These are phyloP conservation scores for Melampsora abietis-canadensis DNA, from an alignment of 1,284 basidiomycete genomes.

Conservation along the genomic window DNA sequence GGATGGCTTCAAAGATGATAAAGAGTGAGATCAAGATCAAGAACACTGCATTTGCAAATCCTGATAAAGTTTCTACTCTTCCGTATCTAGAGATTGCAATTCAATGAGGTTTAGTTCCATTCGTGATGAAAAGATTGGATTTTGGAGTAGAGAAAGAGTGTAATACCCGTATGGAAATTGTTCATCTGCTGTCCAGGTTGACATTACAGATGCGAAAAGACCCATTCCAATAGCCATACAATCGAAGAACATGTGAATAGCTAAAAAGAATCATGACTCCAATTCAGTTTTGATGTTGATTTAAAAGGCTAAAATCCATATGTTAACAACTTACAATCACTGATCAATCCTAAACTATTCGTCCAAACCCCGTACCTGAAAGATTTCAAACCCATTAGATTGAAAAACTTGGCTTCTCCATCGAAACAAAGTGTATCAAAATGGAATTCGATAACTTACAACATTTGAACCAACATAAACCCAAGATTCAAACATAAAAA, in stretches of 20 bases:
- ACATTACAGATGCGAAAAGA: conserved; percentile 93
- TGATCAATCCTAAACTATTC: conserved; percentile 92
- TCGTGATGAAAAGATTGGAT: not conserved
- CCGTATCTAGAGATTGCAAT: conserved; percentile 65
- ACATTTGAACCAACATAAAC: conserved; percentile 73
- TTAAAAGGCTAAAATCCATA: conserved; percentile 1
- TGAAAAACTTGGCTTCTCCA: not conserved
- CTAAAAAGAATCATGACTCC: conserved; percentile 56
- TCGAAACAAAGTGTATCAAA: not conserved
- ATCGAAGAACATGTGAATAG: conserved; percentile 99
- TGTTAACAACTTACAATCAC: conserved; percentile 68
- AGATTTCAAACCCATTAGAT: conserved; percentile 47
- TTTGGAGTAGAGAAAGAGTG: not conserved
- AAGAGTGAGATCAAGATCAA: conserved; percentile 94
- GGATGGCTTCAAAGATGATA: conserved; percentile 96
- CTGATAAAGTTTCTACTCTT: conserved; percentile 97
- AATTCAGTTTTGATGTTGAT: not conserved
- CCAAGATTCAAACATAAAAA: conserved; percentile 91
- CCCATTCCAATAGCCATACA: conserved; percentile 96
- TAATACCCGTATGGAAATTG: conserved; percentile 88
- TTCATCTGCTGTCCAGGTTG: conserved; percentile 91
- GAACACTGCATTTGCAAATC: conserved; percentile 97
- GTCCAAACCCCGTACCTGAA: conserved; percentile 96
- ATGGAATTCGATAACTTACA: conserved; percentile 46
- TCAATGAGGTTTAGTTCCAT: conserved; percentile 15